A percentile compares a stretch with the other conserved stretches of the same genome.
Conservation (phyloP, 352 stramenopile species). For the Globisporangium emineosum region DNA sequence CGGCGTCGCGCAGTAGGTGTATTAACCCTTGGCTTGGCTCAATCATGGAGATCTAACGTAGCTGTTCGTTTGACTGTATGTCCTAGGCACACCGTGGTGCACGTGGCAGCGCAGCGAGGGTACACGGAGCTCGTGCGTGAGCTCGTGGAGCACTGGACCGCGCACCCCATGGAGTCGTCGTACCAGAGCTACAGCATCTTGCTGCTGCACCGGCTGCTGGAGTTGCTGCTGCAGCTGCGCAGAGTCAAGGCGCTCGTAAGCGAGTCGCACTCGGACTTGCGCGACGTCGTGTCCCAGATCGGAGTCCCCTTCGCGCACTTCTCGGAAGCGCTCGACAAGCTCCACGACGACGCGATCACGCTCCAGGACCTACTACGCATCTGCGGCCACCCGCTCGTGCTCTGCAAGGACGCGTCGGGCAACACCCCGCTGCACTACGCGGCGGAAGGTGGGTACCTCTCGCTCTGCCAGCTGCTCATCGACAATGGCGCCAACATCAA, state of each 20-base stretch:
- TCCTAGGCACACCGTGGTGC: slow-evolving; percentile 45
- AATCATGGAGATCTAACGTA: background rate
- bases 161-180: slow-evolving; percentile 56
- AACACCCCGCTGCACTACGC: slow-evolving; percentile 81
- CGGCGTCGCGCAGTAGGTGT: slow-evolving; percentile 50
- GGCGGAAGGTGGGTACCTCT: slow-evolving; percentile 68
- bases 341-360: slow-evolving; percentile 48
- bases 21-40: background rate
- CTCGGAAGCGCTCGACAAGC: slow-evolving; percentile 59
- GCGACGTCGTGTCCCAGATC: slow-evolving; percentile 44
- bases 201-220: slow-evolving; percentile 44
- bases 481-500: slow-evolving; percentile 72
- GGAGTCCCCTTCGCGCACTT: slow-evolving; percentile 63
- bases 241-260: slow-evolving; percentile 50
- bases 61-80: background rate
- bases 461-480: slow-evolving; percentile 59
- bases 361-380: slow-evolving; percentile 66
- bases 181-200: slow-evolving; percentile 66
- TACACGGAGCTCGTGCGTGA: slow-evolving; percentile 62
- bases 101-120: slow-evolving; percentile 66
- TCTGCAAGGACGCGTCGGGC: slow-evolving; percentile 54
- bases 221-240: slow-evolving; percentile 47
- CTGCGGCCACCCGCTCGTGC: slow-evolving; percentile 65
- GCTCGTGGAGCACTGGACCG: slow-evolving; percentile 56
- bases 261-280: slow-evolving; percentile 55